Base-by-base conservation (phyloP, 805 yeast species). In the Saccharomycopsis synnaedendra region DNA sequence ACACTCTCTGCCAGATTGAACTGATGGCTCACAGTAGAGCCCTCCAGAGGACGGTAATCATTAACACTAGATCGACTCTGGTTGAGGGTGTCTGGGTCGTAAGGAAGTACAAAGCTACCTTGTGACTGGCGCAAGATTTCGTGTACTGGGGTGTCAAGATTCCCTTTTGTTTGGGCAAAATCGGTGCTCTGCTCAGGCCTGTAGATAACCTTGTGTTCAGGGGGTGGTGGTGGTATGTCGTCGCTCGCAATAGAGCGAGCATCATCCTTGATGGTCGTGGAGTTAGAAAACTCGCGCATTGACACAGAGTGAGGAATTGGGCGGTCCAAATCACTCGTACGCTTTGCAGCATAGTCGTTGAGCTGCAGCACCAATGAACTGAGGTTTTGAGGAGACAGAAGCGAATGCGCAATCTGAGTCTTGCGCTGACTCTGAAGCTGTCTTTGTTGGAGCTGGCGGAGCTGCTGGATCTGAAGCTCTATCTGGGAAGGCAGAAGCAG, bases 31-130 rank as follows among this genome's bases (percentile, higher is more conserved):
- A 5, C 37, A 30, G 47, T 44, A 4, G 55, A 50, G n/a, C n/a
- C 40, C 28, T 43, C 49, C 36, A 34, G 36, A n/a, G 36, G 36
- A 10, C 10, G 36, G 39, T 33, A 10, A 6, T 45, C 52, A 33
- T 46, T 40, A 32, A 46, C 38, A 28, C 39, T 41, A 5, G 62
- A 57, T 42, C 51, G 55, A 4, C 63, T 58, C 44, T 60, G 63
- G 35, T 57, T 56, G 32, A 61, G 45, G 3, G 60, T 56, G 30
- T 61, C 63, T 7, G 64, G 64, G 41, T 60, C 64, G 47, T 62
- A 62, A 5, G 65, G 65, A 1, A 50, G 54, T 19, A 59, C 54
- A 39, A 61, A 60, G 10, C 53, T 50, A 2, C 19, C 19, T 19
- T 19, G 19, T 19, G 19, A 19, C 19, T 19, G 19, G 19, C 19